phyloP scores from a whole-genome alignment of 768 basidiomycete genomes.

The Leccinum barrowsii region DNA sequence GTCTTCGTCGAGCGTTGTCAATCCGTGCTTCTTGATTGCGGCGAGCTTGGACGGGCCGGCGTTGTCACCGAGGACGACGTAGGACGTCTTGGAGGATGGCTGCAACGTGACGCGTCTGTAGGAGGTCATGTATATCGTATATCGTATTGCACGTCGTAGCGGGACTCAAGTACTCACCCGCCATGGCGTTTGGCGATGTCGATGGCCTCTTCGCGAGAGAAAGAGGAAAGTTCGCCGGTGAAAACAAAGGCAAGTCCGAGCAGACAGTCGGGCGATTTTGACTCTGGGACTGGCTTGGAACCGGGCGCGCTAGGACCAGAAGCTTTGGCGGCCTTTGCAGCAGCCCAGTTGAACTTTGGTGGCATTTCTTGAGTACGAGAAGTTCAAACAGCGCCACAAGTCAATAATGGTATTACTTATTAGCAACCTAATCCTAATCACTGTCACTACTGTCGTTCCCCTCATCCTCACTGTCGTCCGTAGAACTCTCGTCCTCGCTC shows the following conservation, averaged over 20 bases:
- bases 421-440: conserved; percentile 11
- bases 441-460: conserved; percentile 30
- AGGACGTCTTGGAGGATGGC: conserved; percentile 88
- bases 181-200: conserved; percentile 92
- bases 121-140: not conserved
- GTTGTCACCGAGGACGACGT: conserved; percentile 81
- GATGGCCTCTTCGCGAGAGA: conserved; percentile 82
- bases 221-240: conserved; percentile 85
- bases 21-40: conserved; percentile 75
- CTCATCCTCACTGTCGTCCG: conserved; percentile 24
- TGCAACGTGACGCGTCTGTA: conserved; percentile 80
- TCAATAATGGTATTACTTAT: no score
- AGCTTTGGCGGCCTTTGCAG: conserved; percentile 56
- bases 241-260: conserved; percentile 91
- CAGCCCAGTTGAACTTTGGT: conserved; percentile 41
- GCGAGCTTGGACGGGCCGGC: conserved; percentile 89
- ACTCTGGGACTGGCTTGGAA: conserved; percentile 58
- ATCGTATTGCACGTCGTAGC: not conserved
- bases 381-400: not conserved
- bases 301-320: conserved; percentile 58
- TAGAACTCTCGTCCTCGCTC: conserved; percentile 26
- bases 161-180: conserved; percentile 71
- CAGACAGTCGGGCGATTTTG: conserved; percentile 78
- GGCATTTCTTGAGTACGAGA: not conserved
- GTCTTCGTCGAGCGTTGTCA: conserved; percentile 81